Conservation (phyloP, 345 rosid genomes). For the Hypericum perforatum region DNA sequence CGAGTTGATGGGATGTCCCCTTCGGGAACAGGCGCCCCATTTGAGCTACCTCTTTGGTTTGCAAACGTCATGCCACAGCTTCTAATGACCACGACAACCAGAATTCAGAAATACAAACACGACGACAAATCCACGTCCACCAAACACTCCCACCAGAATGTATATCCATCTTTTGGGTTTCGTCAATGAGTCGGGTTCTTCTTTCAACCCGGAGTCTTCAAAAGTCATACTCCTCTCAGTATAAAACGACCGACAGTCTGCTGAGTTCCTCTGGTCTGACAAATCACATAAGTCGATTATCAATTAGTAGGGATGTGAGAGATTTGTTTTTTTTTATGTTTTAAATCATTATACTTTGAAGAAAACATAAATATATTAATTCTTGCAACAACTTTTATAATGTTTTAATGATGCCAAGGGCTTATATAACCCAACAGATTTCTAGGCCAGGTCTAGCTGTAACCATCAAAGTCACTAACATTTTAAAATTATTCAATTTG, state of each 20-base stretch:
- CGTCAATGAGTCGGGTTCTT: constrained; percentile 5
- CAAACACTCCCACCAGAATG: constrained; percentile 18
- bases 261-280: constrained; percentile 14
- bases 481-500: too few relatives aligned
- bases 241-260: constrained; percentile 15
- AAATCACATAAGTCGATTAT: too few relatives aligned
- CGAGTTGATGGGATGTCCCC: constrained; percentile 18
- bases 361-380: too few relatives aligned
- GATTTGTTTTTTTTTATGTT: too few relatives aligned
- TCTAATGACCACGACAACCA: constrained; percentile 27
- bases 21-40: constrained; percentile 52
- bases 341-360: too few relatives aligned
- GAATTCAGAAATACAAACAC: constrained; percentile 29
- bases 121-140: constrained; percentile 17
- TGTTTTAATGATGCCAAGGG: too few relatives aligned
- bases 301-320: too few relatives aligned
- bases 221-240: constrained; percentile 13
- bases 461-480: too few relatives aligned
- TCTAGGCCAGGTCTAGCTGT: too few relatives aligned
- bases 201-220: constrained; percentile 4
- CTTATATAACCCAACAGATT: too few relatives aligned
- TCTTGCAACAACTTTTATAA: too few relatives aligned
- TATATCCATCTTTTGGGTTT: constrained; percentile 16
- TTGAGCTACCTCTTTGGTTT: constrained; percentile 33
- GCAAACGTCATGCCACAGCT: constrained; percentile 17